phyloP scores from a whole-genome alignment of 2,329 filamentous ascomycete species.

The Taxawa tesnikishii region DNA sequence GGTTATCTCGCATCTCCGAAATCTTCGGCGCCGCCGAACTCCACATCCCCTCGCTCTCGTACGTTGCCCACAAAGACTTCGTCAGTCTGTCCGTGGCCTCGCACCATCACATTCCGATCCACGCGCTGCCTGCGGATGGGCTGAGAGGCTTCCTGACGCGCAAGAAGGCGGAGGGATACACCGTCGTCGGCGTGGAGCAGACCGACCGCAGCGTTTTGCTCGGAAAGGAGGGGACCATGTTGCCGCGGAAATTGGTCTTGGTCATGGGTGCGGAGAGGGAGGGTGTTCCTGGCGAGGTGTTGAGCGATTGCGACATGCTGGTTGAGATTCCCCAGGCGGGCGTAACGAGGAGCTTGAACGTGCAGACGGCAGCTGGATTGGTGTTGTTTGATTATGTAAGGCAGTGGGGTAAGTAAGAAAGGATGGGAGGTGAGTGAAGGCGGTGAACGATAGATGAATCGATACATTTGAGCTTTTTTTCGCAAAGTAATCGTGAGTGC shows the following conservation, averaged over 20 bases:
- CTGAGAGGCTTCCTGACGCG: slow-evolving; percentile 23
- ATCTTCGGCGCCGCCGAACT: slow-evolving; percentile 37
- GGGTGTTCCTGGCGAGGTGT: slow-evolving; percentile 34
- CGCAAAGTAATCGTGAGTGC: too few species aligned
- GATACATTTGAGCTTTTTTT: too few species aligned
- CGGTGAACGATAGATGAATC: too few species aligned
- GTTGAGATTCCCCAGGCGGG: slow-evolving; percentile 41
- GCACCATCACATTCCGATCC: slow-evolving; percentile 36
- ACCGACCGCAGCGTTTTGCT: slow-evolving; percentile 37
- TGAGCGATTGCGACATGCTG: slow-evolving; percentile 37
- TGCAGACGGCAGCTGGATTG: slow-evolving; percentile 40
- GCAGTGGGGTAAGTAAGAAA: too few species aligned
- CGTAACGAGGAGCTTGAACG: slow-evolving; percentile 41
- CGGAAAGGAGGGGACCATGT: slow-evolving; percentile 19
- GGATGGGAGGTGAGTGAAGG: too few species aligned
- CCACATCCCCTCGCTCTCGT: slow-evolving; percentile 28
- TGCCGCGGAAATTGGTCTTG: slow-evolving; percentile 23
- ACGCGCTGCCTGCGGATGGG: slow-evolving; percentile 15
- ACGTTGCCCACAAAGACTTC: slow-evolving; percentile 35
- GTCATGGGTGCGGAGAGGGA: slow-evolving; percentile 40
- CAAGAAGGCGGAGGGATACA: slow-evolving; percentile 34
- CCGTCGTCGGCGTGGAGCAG: slow-evolving; percentile 42
- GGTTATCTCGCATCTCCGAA: slow-evolving; percentile 37
- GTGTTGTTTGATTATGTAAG: slow-evolving; percentile 40
- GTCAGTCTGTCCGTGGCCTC: slow-evolving; percentile 36